Evolutionary conservation across 495 filamentous ascomycete species (phyloP).

Genomic region (Oidiodendron maius): DNA sequence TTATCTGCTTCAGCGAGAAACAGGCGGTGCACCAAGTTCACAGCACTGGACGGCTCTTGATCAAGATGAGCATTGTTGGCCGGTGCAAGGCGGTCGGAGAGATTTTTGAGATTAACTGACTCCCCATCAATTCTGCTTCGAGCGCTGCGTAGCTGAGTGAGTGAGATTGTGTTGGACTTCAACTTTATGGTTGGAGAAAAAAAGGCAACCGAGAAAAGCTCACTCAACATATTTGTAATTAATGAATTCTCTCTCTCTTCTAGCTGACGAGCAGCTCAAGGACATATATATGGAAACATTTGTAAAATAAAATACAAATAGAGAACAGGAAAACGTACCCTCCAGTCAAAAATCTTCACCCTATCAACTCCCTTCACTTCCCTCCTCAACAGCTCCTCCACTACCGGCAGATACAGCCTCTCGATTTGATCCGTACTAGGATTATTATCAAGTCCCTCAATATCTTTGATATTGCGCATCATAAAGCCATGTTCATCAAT

Average conservation of each 20-base stretch:
- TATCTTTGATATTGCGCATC: neutral
- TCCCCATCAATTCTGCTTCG: neutral
- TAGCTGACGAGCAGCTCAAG: no score
- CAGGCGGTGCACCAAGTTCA: neutral
- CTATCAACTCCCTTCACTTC: conserved; percentile 21
- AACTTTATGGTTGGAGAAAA: no score
- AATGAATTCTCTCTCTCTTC: no score
- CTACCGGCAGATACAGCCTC: conserved; percentile 19
- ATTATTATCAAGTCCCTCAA: neutral
- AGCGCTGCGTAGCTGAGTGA: neutral
- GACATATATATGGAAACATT: no score
- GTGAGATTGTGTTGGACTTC: no score
- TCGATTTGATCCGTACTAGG: neutral
- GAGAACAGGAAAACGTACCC: conserved; percentile 14
- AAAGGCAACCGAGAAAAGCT: no score
- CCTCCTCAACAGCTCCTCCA: conserved; percentile 17
- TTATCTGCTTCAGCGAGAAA: neutral
- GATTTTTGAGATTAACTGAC: conserved; percentile 1
- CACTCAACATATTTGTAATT: no score
- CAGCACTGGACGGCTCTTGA: neutral
- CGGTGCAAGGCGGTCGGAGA: neutral
- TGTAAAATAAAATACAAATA: no score
- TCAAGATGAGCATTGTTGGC: conserved; percentile 2
- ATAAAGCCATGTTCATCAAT: conserved; percentile 9
- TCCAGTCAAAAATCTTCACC: conserved; percentile 28